These are phyloP conservation scores for Leccinum truebloodii DNA, from an alignment of 768 basidiomycete species.

Conservation along the genomic window DNA sequence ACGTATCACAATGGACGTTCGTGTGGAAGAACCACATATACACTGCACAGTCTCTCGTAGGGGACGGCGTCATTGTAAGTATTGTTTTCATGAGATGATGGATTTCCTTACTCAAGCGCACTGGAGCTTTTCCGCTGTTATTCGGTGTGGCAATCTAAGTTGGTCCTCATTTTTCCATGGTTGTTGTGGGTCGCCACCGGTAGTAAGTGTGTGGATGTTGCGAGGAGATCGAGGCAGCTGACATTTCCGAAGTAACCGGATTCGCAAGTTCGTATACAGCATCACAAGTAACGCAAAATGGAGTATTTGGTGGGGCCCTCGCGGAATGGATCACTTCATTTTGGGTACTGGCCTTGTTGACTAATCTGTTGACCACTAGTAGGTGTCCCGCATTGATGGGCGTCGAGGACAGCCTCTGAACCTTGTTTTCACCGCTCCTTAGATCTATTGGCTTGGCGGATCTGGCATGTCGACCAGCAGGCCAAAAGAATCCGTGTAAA, in stretches of 20 bases:
- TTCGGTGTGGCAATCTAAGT: constrained; percentile 34
- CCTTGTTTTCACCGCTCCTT: not conserved
- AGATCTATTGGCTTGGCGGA: constrained; percentile 34
- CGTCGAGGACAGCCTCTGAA: not conserved
- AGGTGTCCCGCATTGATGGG: constrained; percentile 1
- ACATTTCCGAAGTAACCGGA: constrained; percentile 20
- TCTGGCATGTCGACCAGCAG: constrained; percentile 31
- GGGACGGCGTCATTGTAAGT: constrained; percentile 33
- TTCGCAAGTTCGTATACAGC: constrained; percentile 19
- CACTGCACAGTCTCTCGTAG: constrained; percentile 30
- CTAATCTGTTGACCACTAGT: constrained; percentile 38
- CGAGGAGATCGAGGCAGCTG: not conserved
- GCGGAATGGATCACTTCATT: constrained; percentile 38
- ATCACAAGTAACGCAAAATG: constrained; percentile 5
- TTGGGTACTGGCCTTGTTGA: constrained; percentile 32
- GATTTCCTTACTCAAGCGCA: not conserved
- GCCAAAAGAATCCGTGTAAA: constrained; percentile 17
- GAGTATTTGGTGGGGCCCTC: constrained; percentile 32
- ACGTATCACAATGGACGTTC: constrained; percentile 33
- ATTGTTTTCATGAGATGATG: not conserved
- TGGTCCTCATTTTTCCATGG: constrained; percentile 29
- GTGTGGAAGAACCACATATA: constrained; percentile 30
- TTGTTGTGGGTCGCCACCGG: constrained; percentile 32
- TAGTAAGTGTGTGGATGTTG: constrained; percentile 16
- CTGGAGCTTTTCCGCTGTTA: constrained; percentile 32